Conservation (phyloP, 75 land plant species). For the Picea sitchensis region DNA sequence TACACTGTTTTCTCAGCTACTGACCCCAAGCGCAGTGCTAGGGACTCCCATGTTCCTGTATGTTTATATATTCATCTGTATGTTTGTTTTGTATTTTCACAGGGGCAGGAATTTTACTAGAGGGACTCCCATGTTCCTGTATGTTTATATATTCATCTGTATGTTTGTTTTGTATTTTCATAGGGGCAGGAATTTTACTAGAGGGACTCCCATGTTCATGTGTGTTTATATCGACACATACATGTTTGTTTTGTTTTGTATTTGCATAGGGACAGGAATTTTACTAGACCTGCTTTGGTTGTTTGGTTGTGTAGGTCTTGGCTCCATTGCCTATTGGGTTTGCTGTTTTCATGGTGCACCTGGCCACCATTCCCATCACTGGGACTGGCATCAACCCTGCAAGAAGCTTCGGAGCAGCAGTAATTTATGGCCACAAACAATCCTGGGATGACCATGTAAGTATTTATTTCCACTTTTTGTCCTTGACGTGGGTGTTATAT, state of each 20-base stretch:
- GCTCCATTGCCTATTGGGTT: conserved; percentile 49
- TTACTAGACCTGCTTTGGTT: not conserved
- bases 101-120: too few species aligned
- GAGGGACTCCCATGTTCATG: too few species aligned
- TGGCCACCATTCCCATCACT: conserved; percentile 51
- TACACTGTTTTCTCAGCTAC: conserved; percentile 74
- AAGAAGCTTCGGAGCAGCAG: conserved; percentile 44
- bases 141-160: too few species aligned
- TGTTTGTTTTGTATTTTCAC: too few species aligned
- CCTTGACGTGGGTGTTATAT: too few species aligned
- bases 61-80: not conserved
- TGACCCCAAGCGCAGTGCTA: conserved; percentile 60
- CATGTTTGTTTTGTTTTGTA: too few species aligned
- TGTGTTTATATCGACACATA: too few species aligned
- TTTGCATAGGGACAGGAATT: not conserved
- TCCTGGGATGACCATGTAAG: conserved; percentile 46
- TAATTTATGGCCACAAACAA: conserved; percentile 26
- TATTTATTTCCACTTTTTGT: not conserved
- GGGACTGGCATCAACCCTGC: conserved; percentile 55
- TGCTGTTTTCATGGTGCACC: conserved; percentile 53
- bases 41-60: conserved; percentile 69
- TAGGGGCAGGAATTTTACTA: too few species aligned
- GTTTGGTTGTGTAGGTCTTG: conserved; percentile 24
- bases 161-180: too few species aligned
- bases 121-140: too few species aligned